Percentiles rank a stretch among this genome's conserved stretches.
Conservation (phyloP, 2,329 filamentous ascomycete species). For the Hypoxylon sp. region DNA sequence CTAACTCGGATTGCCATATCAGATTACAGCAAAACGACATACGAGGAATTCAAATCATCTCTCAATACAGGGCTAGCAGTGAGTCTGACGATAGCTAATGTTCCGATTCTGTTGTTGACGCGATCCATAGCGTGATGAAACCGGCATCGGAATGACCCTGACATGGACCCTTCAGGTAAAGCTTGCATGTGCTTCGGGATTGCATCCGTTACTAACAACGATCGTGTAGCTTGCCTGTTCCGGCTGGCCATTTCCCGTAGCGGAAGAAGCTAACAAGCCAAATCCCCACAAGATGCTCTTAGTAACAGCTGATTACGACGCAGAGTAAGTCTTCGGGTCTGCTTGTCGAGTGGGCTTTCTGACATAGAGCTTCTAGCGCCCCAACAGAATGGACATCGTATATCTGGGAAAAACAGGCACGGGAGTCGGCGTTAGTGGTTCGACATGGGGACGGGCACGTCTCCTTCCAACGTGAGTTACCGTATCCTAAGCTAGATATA, state of each 20-base stretch:
- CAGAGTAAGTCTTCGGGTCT: not conserved
- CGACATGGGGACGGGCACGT: conserved; percentile 1
- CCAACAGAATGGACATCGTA: not conserved
- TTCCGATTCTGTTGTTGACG: not conserved
- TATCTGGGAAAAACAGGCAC: not conserved
- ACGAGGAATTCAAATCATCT: not conserved
- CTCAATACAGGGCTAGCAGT: not conserved
- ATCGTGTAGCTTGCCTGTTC: not conserved
- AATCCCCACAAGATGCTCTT: not conserved
- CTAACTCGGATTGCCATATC: not conserved
- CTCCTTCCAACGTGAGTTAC: not conserved
- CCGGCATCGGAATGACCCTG: not conserved
- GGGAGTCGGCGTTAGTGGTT: not conserved
- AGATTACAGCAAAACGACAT: not conserved
- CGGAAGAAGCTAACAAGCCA: not conserved
- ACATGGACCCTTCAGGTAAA: not conserved
- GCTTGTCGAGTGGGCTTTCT: not conserved
- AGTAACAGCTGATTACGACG: conserved; percentile 1
- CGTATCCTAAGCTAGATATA: not conserved
- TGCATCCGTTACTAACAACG: not conserved
- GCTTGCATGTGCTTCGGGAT: not conserved
- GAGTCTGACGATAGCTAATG: not conserved
- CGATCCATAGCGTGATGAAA: not conserved
- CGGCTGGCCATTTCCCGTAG: not conserved
- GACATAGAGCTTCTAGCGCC: not conserved